Percentiles rank a stretch among this genome's conserved stretches.
phyloP scores from a whole-genome alignment of 1,284 basidiomycete species.

The Boletus mariae region DNA sequence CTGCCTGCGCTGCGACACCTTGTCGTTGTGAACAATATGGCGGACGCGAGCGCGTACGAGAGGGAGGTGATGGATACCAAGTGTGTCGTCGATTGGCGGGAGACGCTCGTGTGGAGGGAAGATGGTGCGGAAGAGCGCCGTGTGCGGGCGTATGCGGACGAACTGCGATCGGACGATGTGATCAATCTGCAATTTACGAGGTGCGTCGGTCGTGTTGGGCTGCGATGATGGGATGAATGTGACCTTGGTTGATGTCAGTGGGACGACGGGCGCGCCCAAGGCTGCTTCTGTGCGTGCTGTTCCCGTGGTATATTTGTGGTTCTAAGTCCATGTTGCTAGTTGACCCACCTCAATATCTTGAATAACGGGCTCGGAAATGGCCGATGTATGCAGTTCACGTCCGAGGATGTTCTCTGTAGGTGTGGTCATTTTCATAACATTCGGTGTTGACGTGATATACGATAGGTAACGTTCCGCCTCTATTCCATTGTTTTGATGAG shows the following conservation, averaged over 20 bases:
- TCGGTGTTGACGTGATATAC: not conserved
- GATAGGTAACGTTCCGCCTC: conserved; percentile 72
- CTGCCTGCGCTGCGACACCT: conserved; percentile 66
- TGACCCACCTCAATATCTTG: conserved; percentile 73
- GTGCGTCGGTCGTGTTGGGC: conserved; percentile 35
- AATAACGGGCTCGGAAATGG: conserved; percentile 77
- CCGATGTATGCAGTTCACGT: conserved; percentile 63
- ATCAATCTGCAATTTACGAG: conserved; percentile 84
- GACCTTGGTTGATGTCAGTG: conserved; percentile 40
- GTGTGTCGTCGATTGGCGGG: conserved; percentile 63
- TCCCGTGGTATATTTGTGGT: not conserved
- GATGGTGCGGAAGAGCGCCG: conserved; percentile 40
- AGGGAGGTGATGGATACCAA: conserved; percentile 43
- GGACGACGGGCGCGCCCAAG: conserved; percentile 76
- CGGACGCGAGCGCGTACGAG: conserved; percentile 37
- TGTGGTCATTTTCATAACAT: conserved; percentile 4
- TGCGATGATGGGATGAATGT: not conserved
- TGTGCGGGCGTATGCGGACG: conserved; percentile 40
- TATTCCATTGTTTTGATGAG: conserved; percentile 89
- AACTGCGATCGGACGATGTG: conserved; percentile 59
- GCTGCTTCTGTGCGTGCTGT: conserved; percentile 62
- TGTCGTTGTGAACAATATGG: conserved; percentile 65
- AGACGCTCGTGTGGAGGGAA: conserved; percentile 60
- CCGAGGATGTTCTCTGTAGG: conserved; percentile 65
- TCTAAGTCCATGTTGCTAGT: conserved; percentile 35